Percentiles rank a stretch among this genome's conserved stretches.
Conservation (phyloP, 768 basidiomycete species). For the Mycena epipterygia region DNA sequence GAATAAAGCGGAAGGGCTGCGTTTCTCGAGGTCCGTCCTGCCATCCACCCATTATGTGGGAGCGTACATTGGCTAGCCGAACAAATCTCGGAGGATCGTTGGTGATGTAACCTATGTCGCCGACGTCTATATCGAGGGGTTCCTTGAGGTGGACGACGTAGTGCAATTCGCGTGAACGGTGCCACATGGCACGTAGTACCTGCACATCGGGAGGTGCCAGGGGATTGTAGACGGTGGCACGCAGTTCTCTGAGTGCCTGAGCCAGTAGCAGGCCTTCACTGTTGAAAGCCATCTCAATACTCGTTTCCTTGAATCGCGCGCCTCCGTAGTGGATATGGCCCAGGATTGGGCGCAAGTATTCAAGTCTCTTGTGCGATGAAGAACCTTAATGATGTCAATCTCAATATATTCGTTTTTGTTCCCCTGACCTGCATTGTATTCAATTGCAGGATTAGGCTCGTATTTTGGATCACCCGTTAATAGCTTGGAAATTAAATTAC, state of each 20-base stretch:
- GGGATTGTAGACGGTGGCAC: neutral
- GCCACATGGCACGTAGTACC: conserved; percentile 18
- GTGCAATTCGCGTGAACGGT: conserved; percentile 16
- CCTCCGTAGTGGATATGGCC: conserved; percentile 30
- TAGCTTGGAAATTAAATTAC: neutral
- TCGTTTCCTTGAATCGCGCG: conserved; percentile 19
- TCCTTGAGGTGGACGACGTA: conserved; percentile 27
- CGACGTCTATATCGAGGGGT: conserved; percentile 19
- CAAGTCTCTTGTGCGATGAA: neutral
- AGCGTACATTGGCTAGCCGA: neutral
- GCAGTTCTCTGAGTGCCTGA: conserved; percentile 9
- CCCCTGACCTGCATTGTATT: conserved; percentile 17
- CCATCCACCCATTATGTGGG: neutral
- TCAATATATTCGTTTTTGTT: neutral
- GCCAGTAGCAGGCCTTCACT: conserved; percentile 3
- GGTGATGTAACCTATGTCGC: conserved; percentile 25
- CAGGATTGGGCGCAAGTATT: conserved; percentile 28
- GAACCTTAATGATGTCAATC: conserved; percentile 15
- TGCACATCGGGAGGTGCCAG: neutral
- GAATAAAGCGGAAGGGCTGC: neutral
- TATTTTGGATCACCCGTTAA: conserved; percentile 24
- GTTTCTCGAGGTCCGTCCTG: neutral
- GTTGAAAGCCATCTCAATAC: conserved; percentile 29
- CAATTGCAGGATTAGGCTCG: conserved; percentile 29
- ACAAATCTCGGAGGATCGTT: conserved; percentile 18